Percentiles rank a stretch among this genome's conserved stretches.
Conservation (phyloP, 495 filamentous ascomycete species). For the Evernia prunastri region DNA sequence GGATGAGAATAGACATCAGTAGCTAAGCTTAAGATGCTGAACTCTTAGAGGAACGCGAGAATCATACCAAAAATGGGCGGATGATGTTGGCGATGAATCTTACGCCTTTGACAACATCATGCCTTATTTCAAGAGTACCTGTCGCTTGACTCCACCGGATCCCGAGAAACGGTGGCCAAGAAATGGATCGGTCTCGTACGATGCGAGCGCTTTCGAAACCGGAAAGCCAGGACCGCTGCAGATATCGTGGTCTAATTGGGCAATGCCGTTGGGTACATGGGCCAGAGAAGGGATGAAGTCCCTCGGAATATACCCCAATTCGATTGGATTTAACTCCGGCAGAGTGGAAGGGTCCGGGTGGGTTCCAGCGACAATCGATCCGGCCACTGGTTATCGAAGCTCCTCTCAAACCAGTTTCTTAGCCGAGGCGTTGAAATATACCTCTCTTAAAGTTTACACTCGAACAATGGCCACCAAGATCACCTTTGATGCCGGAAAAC, state of each 20-base stretch:
- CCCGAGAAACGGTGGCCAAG: neutral
- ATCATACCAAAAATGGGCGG: too few species aligned
- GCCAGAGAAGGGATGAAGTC: slow-evolving; percentile 27
- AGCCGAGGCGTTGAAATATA: slow-evolving; percentile 1
- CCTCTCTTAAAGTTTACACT: slow-evolving; percentile 24
- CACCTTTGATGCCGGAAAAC: slow-evolving; percentile 6
- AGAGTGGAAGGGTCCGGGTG: slow-evolving; percentile 28
- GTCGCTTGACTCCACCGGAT: slow-evolving; percentile 45
- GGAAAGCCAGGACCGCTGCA: neutral
- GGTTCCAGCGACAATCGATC: slow-evolving; percentile 25
- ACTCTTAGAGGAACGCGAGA: neutral
- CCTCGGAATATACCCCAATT: slow-evolving; percentile 31
- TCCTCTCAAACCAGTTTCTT: slow-evolving; percentile 34
- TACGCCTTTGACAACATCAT: slow-evolving; percentile 51
- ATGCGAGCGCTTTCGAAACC: neutral
- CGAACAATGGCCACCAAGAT: slow-evolving; percentile 20
- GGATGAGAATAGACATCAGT: neutral
- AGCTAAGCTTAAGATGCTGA: too few species aligned
- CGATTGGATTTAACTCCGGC: slow-evolving; percentile 35
- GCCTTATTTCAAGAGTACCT: slow-evolving; percentile 49
- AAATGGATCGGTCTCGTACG: neutral
- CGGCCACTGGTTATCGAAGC: slow-evolving; percentile 14
- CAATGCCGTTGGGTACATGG: slow-evolving; percentile 31
- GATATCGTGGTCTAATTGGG: slow-evolving; percentile 3
- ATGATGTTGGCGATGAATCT: slow-evolving; percentile 46